Percentiles rank a stretch among this genome's conserved stretches.
These are phyloP conservation scores for Plasmodium coatneyi DNA, from an alignment of 169 alveolate genomes.

Conservation along the genomic window DNA sequence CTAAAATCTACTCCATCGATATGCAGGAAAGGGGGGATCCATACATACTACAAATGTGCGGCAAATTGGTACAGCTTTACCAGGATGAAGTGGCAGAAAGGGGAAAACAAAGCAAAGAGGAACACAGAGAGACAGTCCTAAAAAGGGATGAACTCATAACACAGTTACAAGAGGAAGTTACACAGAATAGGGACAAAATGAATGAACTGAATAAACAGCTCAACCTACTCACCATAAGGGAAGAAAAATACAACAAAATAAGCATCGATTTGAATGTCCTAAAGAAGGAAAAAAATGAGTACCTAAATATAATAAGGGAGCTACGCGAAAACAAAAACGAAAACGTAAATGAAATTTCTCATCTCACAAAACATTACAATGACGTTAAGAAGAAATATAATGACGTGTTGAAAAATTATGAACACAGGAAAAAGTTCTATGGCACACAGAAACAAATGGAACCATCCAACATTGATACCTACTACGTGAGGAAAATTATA, in stretches of 20 bases:
- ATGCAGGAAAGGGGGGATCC: neutral
- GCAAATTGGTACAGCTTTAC: slow-evolving; percentile 13
- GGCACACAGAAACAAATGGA: slow-evolving; percentile 1
- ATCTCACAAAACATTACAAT: slow-evolving; percentile 38
- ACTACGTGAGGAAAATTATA: slow-evolving; percentile 57
- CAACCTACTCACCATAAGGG: slow-evolving; percentile 33
- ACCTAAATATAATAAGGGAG: slow-evolving; percentile 13
- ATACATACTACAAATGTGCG: slow-evolving; percentile 16
- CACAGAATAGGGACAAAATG: neutral
- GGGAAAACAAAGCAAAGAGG: neutral
- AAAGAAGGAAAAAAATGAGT: slow-evolving; percentile 60
- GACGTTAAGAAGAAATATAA: slow-evolving; percentile 38
- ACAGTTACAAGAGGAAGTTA: slow-evolving; percentile 4
- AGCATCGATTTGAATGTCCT: slow-evolving; percentile 20
- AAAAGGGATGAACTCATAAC: slow-evolving; percentile 6
- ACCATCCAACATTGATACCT: slow-evolving; percentile 30
- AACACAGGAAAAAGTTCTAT: slow-evolving; percentile 14
- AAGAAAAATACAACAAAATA: slow-evolving; percentile 51
- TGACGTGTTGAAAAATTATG: slow-evolving; percentile 41
- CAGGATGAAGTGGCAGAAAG: neutral
- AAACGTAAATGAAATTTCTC: slow-evolving; percentile 20
- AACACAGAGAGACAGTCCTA: neutral
- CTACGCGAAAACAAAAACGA: slow-evolving; percentile 47
- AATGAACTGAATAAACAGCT: slow-evolving; percentile 8
- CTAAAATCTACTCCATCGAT: slow-evolving; percentile 5